phyloP scores from a whole-genome alignment of 2,329 filamentous ascomycete genomes.

The Alternaria dauci region DNA sequence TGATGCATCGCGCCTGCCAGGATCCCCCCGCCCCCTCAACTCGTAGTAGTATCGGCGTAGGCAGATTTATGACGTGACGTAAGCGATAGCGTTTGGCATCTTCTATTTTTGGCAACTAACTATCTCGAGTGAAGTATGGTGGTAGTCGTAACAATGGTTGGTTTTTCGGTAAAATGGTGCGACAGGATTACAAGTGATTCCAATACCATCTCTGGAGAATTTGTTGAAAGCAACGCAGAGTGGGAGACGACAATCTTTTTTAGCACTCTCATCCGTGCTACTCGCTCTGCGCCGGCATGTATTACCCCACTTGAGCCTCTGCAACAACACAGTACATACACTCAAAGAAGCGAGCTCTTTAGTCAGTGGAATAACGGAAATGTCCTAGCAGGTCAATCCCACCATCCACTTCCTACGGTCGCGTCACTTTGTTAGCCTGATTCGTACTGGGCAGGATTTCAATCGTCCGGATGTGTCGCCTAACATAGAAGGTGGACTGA shows the following conservation, averaged over 20 bases:
- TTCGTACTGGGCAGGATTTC: neutral
- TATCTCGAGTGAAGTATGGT: too few relatives aligned
- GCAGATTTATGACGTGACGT: too few relatives aligned
- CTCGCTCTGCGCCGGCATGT: neutral
- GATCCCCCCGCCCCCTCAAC: neutral
- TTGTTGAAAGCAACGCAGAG: neutral
- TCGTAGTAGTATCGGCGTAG: too few relatives aligned
- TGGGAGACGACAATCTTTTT: neutral
- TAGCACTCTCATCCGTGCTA: neutral
- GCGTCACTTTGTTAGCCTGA: neutral
- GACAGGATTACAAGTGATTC: too few relatives aligned
- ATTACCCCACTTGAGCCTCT: neutral
- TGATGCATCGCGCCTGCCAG: neutral
- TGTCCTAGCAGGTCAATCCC: neutral
- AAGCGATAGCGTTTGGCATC: neutral
- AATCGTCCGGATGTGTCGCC: neutral
- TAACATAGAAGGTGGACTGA: neutral
- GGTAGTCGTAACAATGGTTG: too few relatives aligned
- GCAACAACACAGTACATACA: neutral
- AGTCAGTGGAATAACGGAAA: neutral
- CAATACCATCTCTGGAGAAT: neutral
- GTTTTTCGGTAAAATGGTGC: too few relatives aligned
- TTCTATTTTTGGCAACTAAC: neutral
- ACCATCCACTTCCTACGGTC: too few relatives aligned
- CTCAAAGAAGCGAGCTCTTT: accelerated